phyloP scores from a whole-genome alignment of 352 stramenopile species.

The Phytophthora pinifolia region DNA sequence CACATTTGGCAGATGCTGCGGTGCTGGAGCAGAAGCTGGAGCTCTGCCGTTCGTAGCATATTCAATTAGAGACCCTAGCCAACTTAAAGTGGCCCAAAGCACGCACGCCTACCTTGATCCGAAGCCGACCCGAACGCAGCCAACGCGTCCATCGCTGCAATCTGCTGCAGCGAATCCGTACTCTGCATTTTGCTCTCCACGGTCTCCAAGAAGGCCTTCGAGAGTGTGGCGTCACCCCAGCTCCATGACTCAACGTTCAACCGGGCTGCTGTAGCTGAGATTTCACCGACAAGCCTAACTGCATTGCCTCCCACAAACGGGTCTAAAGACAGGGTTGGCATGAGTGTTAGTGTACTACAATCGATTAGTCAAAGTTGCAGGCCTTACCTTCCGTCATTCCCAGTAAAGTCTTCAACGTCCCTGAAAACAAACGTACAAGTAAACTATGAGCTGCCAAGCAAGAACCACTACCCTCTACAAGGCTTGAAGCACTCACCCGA shows the following conservation, averaged over 20 bases:
- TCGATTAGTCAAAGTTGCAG: not conserved
- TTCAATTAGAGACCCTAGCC: not conserved
- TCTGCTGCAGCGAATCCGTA: slow-evolving; percentile 64
- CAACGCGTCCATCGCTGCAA: slow-evolving; percentile 84
- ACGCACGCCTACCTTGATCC: slow-evolving; percentile 56
- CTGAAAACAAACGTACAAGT: slow-evolving; percentile 24
- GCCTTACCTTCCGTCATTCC: slow-evolving; percentile 63
- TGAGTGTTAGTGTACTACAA: too few relatives aligned
- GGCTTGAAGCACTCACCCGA: slow-evolving; percentile 49
- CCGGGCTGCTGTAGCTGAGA: slow-evolving; percentile 67
- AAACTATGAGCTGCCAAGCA: slow-evolving; percentile 5
- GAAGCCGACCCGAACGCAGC: slow-evolving; percentile 79
- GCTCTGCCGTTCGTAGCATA: slow-evolving; percentile 36
- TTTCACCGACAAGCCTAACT: slow-evolving; percentile 75
- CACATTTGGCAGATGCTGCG: slow-evolving; percentile 60
- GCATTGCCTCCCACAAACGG: slow-evolving; percentile 77
- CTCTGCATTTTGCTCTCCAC: slow-evolving; percentile 73
- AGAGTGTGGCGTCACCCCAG: slow-evolving; percentile 72
- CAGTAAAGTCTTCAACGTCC: slow-evolving; percentile 63
- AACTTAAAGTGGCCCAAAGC: not conserved
- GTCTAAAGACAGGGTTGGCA: slow-evolving; percentile 57
- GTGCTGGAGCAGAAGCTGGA: slow-evolving; percentile 73
- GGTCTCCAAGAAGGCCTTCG: slow-evolving; percentile 76
- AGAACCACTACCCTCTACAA: not conserved
- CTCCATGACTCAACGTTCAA: slow-evolving; percentile 74